A percentile compares a stretch with the other conserved stretches of the same genome.
Evolutionary conservation across 148 eudicot species (phyloP).

Genomic region (Amaranthus hypochondriacus): DNA sequence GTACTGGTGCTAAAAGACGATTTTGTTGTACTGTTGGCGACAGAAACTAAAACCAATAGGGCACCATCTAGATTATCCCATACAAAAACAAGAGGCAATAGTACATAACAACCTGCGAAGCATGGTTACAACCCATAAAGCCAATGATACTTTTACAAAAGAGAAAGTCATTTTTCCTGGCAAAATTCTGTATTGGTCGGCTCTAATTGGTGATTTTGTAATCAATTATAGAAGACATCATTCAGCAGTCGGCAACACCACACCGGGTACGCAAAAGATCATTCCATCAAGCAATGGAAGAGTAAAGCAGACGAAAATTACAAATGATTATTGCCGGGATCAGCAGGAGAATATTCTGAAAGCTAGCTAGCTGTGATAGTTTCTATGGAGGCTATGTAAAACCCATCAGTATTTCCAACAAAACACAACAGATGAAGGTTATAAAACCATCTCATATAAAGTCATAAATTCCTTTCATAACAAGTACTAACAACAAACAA

Average conservation of each 20-base stretch:
- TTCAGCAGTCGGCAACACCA: neutral
- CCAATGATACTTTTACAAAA: neutral
- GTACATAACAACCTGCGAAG: neutral
- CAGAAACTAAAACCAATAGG: neutral
- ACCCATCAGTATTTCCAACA: neutral
- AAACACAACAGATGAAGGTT: neutral
- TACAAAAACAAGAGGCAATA: neutral
- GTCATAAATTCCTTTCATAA: constrained; percentile 6
- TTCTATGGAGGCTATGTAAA: neutral
- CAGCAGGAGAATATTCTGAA: constrained; percentile 2
- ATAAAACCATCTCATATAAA: neutral
- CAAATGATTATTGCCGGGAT: neutral
- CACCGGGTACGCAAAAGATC: neutral
- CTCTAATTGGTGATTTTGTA: no score
- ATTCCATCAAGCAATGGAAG: neutral
- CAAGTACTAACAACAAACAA: neutral
- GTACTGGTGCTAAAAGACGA: no score
- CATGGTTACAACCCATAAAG: neutral
- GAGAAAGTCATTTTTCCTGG: neutral
- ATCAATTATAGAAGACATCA: no score
- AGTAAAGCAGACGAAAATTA: neutral
- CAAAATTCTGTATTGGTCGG: no score
- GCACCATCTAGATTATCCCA: neutral
- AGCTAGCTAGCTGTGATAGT: neutral
- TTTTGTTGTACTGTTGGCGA: neutral